phyloP scores from a whole-genome alignment of 176 grass and related monocot species.

The Rhipidocladum racemiflorum region DNA sequence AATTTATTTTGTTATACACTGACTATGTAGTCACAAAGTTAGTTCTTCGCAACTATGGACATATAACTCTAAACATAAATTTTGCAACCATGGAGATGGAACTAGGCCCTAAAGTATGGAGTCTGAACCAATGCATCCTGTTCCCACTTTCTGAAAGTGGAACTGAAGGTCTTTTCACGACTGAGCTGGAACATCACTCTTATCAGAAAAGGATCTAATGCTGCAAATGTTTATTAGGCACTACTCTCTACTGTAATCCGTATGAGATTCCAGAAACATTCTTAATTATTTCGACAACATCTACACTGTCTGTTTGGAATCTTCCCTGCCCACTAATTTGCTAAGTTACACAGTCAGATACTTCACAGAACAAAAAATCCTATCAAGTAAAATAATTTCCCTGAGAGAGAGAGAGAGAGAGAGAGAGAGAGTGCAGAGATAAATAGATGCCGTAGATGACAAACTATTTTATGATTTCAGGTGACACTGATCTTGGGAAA shows the following conservation, averaged over 20 bases:
- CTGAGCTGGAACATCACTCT: not conserved
- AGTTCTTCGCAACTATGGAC: not conserved
- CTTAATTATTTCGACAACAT: not conserved
- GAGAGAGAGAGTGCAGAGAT: not conserved
- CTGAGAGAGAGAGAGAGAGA: not conserved
- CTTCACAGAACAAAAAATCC: not conserved
- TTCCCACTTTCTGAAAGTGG: not conserved
- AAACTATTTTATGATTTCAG: constrained; percentile 19
- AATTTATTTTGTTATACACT: not conserved
- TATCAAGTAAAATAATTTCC: not conserved
- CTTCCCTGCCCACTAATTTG: not conserved
- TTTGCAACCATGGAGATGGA: not conserved
- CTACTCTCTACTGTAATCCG: not conserved
- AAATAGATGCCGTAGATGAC: not conserved
- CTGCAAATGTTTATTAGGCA: not conserved
- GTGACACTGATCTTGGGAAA: not conserved
- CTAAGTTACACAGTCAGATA: not conserved
- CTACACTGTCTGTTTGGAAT: not conserved
- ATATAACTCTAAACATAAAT: not conserved
- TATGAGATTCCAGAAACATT: not conserved
- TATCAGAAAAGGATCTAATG: constrained; percentile 8
- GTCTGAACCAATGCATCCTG: not conserved
- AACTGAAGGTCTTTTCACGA: not conserved
- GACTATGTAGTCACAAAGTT: not conserved
- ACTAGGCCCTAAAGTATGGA: not conserved